Percentiles rank a stretch among this genome's conserved stretches.
Evolutionary conservation across 805 yeast genomes (phyloP).

Genomic region (Lipomyces sp.): DNA sequence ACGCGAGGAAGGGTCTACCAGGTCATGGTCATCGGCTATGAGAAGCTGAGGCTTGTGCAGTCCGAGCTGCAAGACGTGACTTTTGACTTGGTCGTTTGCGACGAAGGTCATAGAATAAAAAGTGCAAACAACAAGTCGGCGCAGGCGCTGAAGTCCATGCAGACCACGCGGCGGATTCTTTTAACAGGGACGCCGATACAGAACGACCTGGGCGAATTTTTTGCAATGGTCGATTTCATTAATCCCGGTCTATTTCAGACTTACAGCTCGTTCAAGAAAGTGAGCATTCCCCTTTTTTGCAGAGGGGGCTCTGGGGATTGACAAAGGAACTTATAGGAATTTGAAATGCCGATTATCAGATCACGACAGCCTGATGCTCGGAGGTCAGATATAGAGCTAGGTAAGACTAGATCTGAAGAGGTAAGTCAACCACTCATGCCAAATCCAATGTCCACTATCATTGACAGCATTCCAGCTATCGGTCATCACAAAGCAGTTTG

Average conservation of each 20-base stretch:
- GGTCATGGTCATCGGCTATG: conserved; percentile 84
- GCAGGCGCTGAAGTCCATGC: conserved; percentile 55
- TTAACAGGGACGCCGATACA: conserved; percentile 93
- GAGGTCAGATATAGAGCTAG: conserved; percentile 48
- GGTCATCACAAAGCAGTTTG: conserved; percentile 59
- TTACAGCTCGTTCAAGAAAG: conserved; percentile 43
- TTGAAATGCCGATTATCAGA: conserved; percentile 63
- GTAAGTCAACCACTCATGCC: neutral
- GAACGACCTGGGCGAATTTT: conserved; percentile 83
- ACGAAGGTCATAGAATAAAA: conserved; percentile 92
- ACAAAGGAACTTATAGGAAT: conserved; percentile 47
- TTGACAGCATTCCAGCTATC: conserved; percentile 42
- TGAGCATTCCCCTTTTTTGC: neutral
- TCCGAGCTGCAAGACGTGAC: conserved; percentile 37
- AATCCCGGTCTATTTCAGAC: conserved; percentile 80
- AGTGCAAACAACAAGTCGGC: conserved; percentile 68
- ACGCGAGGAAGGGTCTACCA: conserved; percentile 71
- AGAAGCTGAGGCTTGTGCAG: conserved; percentile 59
- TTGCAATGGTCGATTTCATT: conserved; percentile 71
- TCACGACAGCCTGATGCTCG: conserved; percentile 66
- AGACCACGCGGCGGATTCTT: conserved; percentile 56
- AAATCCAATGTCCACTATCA: neutral
- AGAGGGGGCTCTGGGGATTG: neutral
- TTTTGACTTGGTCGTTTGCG: conserved; percentile 78
- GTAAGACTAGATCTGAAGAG: conserved; percentile 61